Conservation (phyloP, 1,284 basidiomycete genomes). For the Leucocoprinus gongylophorus region DNA sequence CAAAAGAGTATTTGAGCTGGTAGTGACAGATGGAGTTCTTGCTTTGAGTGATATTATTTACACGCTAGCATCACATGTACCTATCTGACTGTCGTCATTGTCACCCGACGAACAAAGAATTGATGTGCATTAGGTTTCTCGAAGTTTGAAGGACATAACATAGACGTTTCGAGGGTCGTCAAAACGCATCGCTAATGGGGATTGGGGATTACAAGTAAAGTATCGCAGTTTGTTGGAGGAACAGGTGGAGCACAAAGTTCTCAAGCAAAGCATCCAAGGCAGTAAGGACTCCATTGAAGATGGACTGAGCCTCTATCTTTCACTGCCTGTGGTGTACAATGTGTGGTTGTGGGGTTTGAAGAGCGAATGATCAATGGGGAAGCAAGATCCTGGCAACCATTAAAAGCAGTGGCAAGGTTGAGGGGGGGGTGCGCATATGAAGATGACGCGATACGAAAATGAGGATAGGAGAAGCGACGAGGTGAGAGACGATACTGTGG, state of each 20-base stretch:
- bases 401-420: background rate
- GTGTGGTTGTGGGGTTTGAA: background rate
- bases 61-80: no score
- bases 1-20: no score
- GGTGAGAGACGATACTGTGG: background rate
- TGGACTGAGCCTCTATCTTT: slow-evolving; percentile 1
- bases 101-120: no score
- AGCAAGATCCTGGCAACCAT: slow-evolving; percentile 3
- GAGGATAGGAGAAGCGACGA: slow-evolving; percentile 1
- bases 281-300: slow-evolving; percentile 6
- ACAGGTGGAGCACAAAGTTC: slow-evolving; percentile 32
- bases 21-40: no score
- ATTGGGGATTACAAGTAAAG: no score
- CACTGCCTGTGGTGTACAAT: background rate
- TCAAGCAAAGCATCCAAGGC: slow-evolving; percentile 5
- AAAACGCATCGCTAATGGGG: no score
- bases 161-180: no score
- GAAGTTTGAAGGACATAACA: no score
- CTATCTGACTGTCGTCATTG: no score
- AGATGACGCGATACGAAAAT: background rate
- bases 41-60: no score
- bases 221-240: no score
- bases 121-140: no score
- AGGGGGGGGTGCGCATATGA: background rate
- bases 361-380: slow-evolving; percentile 1